Base-by-base conservation (phyloP, 2,329 filamentous ascomycete species). In the Penicillium polonicum region DNA sequence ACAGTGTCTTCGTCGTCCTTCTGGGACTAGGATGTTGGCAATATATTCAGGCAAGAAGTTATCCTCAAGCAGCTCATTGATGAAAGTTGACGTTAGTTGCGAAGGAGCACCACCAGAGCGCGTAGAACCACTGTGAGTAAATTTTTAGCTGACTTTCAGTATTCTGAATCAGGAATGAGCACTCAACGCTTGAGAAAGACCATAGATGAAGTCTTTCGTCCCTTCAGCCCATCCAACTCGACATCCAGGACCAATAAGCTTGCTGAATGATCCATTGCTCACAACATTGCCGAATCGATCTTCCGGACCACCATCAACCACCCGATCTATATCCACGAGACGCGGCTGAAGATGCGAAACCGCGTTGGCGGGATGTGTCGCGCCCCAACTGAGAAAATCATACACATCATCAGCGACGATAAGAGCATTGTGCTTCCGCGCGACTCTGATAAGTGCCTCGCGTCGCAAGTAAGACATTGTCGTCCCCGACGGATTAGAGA, bases 361-460 rank as follows among this genome's bases (percentile, higher is more conserved):
- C 2, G 2, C 8, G 3, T 25, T 42, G 21, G 39, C 7, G 13
- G 39, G 39, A 15, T 42, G 21, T 17, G 21, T 25, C 13, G 6
- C 5, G 25, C 45, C 25, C 90, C 91, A 96, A 69, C 91, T 88
- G 8, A 97, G 80, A 63, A 92, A 88, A 70, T 96, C 92, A 72
- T 97, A 96, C 13, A 96, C 91, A 72, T 96, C 92, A 74, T 97
- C 92, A 53, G 84, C 84, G 39, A 96, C 82, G 52, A 96, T 75
- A 12, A 96, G 81, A 13, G 89, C 90, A 71, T 96, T 86, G 72
- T 87, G 84, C 61, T 85, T 80, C 53, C 92, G 82, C 1, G 92
- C 92, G 7, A 96, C 74, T 29, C 78, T 76, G 35, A 96, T 85
- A 8, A 96, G 81, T 12, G 79, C 79, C 57, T 85, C 75, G 5